Percentiles rank a stretch among this genome's conserved stretches.
Evolutionary conservation across 805 yeast genomes (phyloP).

Genomic region (Jamesozyma jinghongensis): DNA sequence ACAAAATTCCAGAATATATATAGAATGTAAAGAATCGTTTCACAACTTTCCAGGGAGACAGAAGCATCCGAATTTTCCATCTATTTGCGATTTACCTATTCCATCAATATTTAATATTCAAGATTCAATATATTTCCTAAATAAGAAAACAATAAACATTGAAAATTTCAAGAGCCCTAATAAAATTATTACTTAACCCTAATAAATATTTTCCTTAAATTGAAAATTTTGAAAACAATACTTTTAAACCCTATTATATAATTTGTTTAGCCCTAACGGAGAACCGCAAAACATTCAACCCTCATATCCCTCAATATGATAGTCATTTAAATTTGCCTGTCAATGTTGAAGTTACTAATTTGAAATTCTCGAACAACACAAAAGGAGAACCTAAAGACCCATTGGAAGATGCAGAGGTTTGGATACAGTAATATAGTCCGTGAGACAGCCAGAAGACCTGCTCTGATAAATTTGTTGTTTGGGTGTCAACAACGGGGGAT

Average conservation of each 20-base stretch:
- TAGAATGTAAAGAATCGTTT: too few species aligned
- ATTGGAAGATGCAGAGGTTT: background rate
- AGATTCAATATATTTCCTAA: slow-evolving; percentile 7
- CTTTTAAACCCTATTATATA: background rate
- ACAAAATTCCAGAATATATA: too few species aligned
- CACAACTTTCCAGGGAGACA: too few species aligned
- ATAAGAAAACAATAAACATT: slow-evolving; percentile 10
- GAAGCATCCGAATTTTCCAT: background rate
- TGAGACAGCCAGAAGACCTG: background rate
- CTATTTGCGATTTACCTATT: background rate
- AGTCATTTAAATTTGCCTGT: background rate
- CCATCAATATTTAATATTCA: background rate
- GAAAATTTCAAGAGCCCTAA: background rate
- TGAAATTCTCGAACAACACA: too few species aligned
- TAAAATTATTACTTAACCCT: too few species aligned
- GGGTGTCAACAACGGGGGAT: background rate
- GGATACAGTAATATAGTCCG: background rate
- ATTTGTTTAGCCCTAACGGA: too few species aligned
- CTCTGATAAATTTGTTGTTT: background rate
- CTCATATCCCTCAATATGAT: background rate
- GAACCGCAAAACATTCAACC: too few species aligned
- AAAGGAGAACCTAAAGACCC: too few species aligned
- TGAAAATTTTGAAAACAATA: background rate
- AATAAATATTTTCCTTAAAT: too few species aligned
- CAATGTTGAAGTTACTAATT: background rate